Evolutionary conservation across 352 stramenopile genomes (phyloP).

Genomic region (Globisporangium nunn): DNA sequence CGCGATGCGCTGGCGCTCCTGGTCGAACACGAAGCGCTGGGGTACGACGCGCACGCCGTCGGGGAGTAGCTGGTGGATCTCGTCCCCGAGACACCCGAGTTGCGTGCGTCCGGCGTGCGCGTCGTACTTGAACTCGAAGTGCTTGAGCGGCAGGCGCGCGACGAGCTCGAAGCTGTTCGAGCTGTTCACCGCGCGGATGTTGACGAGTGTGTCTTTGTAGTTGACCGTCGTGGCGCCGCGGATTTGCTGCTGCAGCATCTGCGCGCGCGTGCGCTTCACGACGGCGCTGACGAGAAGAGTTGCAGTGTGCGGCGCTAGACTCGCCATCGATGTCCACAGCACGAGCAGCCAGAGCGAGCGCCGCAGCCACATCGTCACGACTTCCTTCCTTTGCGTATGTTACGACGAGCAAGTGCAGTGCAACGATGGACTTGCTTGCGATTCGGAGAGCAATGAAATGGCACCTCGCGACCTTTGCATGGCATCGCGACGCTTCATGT

Average conservation of each 20-base stretch:
- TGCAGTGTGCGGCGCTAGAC: neutral
- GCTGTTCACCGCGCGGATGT: constrained; percentile 35
- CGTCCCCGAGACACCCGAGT: constrained; percentile 60
- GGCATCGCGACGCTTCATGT: too few relatives aligned
- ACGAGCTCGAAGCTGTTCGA: constrained; percentile 43
- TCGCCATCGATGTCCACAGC: neutral
- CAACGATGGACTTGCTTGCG: too few relatives aligned
- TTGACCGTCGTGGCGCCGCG: constrained; percentile 11
- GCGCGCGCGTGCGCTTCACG: constrained; percentile 12
- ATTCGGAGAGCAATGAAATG: too few relatives aligned
- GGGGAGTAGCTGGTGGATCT: constrained; percentile 47
- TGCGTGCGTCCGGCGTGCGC: constrained; percentile 55
- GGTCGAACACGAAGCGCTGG: constrained; percentile 48
- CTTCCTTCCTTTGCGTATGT: too few relatives aligned
- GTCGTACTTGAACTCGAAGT: constrained; percentile 81
- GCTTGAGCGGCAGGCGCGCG: constrained; percentile 40
- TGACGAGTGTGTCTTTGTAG: constrained; percentile 41
- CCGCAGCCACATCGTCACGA: neutral
- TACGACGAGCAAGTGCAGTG: too few relatives aligned
- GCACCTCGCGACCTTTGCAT: too few relatives aligned
- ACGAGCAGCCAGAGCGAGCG: neutral
- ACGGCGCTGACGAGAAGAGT: neutral
- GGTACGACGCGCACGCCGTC: constrained; percentile 67
- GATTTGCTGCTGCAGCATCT: constrained; percentile 8
- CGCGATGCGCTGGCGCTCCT: constrained; percentile 41